Conservation (phyloP, 2,329 filamentous ascomycete species). For the Epichloe typhina region DNA sequence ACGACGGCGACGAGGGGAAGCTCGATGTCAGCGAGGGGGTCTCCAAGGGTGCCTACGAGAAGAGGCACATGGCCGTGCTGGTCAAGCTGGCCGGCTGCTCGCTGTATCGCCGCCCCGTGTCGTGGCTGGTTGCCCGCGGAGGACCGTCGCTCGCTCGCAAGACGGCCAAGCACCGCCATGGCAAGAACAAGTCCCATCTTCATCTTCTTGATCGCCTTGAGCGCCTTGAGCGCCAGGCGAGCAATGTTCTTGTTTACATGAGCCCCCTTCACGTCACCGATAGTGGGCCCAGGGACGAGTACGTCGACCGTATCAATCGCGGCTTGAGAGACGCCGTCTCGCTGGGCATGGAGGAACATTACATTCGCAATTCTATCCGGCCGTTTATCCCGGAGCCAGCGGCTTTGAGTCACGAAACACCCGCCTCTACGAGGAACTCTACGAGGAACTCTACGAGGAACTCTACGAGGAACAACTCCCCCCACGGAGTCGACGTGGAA, state of each 20-base stretch:
- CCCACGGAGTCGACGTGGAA: background rate
- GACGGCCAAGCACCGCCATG: constrained; percentile 8
- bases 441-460: background rate
- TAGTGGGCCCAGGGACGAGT: constrained; percentile 25
- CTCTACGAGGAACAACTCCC: background rate
- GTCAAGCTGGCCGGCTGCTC: constrained; percentile 19
- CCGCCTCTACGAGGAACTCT: background rate
- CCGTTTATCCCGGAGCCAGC: constrained; percentile 19
- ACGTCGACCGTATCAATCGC: constrained; percentile 25
- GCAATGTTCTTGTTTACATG: constrained; percentile 27
- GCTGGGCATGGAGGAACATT: constrained; percentile 22
- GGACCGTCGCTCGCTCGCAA: constrained; percentile 17
- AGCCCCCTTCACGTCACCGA: constrained; percentile 20
- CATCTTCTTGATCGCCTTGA: background rate
- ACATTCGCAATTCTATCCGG: constrained; percentile 23
- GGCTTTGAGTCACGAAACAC: background rate
- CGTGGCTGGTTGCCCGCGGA: constrained; percentile 25
- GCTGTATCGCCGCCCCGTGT: constrained; percentile 22
- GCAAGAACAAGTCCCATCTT: background rate
- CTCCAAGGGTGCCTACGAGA: constrained; percentile 24
- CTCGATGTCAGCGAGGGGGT: constrained; percentile 30
- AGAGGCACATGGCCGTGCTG: constrained; percentile 19
- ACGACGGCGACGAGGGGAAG: constrained; percentile 21
- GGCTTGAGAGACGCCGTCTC: constrained; percentile 23
- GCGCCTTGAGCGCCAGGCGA: constrained; percentile 4